These are phyloP conservation scores for Cadophora gregata DNA, from an alignment of 2,329 filamentous ascomycete species.

Conservation along the genomic window DNA sequence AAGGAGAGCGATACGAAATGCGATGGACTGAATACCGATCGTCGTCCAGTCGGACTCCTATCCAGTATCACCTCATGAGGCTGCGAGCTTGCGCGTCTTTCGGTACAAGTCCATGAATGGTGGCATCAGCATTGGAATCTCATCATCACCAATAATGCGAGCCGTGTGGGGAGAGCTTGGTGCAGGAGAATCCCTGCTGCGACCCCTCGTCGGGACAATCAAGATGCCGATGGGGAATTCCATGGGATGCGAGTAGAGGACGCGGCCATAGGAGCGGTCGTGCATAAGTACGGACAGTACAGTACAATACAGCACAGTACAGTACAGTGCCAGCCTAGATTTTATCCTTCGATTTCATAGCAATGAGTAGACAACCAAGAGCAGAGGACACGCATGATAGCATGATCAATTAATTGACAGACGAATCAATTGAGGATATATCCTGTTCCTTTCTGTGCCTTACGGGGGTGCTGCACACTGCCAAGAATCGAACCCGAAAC, in stretches of 20 bases:
- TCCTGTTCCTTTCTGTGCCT: no score
- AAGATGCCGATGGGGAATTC: constrained; percentile 15
- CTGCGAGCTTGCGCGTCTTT: constrained; percentile 21
- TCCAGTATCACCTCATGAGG: constrained; percentile 13
- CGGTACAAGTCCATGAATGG: not conserved
- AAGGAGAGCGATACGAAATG: not conserved
- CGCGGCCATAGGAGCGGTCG: not conserved
- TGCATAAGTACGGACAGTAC: not conserved
- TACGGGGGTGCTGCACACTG: no score
- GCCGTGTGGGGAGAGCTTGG: constrained; percentile 7
- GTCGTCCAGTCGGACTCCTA: not conserved
- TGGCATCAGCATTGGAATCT: constrained; percentile 16
- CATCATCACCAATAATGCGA: constrained; percentile 17
- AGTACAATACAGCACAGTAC: no score
- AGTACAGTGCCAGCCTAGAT: no score
- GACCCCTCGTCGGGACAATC: constrained; percentile 19
- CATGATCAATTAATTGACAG: no score
- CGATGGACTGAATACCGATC: not conserved
- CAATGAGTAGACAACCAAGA: not conserved
- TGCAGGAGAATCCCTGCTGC: constrained; percentile 9
- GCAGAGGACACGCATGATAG: no score
- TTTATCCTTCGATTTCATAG: no score
- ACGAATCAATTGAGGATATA: not conserved
- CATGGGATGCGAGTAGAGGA: constrained; percentile 5
- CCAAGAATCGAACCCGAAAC: not conserved